Evolutionary conservation across 176 grass and related monocot genomes (phyloP), one percentile per base, ranked within the genome.

Genomic region (Ampelocalamus luodianensis): DNA sequence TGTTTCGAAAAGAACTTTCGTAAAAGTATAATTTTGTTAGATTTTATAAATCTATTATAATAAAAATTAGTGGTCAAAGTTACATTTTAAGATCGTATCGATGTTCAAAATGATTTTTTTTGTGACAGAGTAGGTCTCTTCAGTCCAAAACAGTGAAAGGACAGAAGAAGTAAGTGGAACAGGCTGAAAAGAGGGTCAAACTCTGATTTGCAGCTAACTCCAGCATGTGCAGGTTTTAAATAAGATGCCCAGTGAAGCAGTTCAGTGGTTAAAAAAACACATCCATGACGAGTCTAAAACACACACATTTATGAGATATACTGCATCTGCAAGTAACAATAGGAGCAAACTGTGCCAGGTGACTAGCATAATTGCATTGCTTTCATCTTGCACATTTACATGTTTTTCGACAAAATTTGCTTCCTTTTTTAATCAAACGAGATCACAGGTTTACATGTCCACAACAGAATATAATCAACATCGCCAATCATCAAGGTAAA

Each of bases 81-180:
- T 34, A 34, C 32, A 34, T 34, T 34, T 34, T 34, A 34, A 3
- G 32, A 34, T 0, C 32, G 32, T 34, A 3, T 2, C 32, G 32
- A 34, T 34, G 29, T 29, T 0, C 29, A 29, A 29, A 29, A 29
- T 1, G 1, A 29, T 34, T 2, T 34, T 34, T 34, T 34, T 34
- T 2, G 3, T 2, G 2, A 34, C 1, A 34, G 32, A 34, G 32
- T 34, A 79, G 84, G 58, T 74, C 79, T 74, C 85, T 90, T 80
- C 74, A 75, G 58, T 85, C 75, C 87, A 85, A 85, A 86, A 26
- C 66, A 79, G 64, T 12, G 45, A 34, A 80, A 43, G 34, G 22
- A 12, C 36, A 43, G 11, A 26, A 38, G 17, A 10, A 34, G 32
- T 34, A 34, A 60, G 37, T 42, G 3, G 32, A 23, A 17, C 22